Percentiles rank a stretch among this genome's conserved stretches.
Conservation (phyloP, 192 early-diverging fungal species). For the Coemansia sp. region DNA sequence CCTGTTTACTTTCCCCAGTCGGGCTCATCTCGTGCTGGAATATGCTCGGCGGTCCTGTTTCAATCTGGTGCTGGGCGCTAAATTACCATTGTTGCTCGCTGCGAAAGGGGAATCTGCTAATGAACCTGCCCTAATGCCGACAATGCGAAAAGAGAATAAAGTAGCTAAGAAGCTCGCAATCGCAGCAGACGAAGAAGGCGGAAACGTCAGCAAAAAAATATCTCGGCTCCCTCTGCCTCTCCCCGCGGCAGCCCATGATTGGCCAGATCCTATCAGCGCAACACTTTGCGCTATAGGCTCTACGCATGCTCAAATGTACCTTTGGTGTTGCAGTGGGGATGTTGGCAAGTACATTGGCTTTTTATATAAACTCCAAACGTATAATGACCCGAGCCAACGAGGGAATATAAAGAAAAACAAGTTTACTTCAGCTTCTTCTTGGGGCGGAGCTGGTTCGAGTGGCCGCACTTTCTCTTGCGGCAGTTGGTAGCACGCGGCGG, state of each 20-base stretch:
- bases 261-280: not conserved
- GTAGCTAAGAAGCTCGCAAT: no score
- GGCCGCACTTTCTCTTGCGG: constrained; percentile 99
- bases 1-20: no score
- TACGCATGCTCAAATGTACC: no score
- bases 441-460: constrained; percentile 97
- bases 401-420: constrained; percentile 6
- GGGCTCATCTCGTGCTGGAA: constrained; percentile 5
- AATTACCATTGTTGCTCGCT: constrained; percentile 54
- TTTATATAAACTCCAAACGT: constrained; percentile 6
- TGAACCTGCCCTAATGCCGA: no score
- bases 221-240: no score
- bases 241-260: no score
- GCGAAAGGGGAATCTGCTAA: constrained; percentile 61
- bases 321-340: no score
- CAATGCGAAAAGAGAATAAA: not conserved
- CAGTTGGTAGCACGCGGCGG: constrained; percentile 99
- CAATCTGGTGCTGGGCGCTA: constrained; percentile 50
- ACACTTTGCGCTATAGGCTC: no score
- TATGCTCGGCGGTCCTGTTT: no score
- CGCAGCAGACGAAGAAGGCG: no score
- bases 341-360: no score
- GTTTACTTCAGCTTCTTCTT: constrained; percentile 98
- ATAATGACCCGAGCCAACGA: constrained; percentile 7
- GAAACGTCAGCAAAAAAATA: no score